Base-by-base conservation (phyloP, 495 filamentous ascomycete genomes). In the Saxophila tyrrhenica region DNA sequence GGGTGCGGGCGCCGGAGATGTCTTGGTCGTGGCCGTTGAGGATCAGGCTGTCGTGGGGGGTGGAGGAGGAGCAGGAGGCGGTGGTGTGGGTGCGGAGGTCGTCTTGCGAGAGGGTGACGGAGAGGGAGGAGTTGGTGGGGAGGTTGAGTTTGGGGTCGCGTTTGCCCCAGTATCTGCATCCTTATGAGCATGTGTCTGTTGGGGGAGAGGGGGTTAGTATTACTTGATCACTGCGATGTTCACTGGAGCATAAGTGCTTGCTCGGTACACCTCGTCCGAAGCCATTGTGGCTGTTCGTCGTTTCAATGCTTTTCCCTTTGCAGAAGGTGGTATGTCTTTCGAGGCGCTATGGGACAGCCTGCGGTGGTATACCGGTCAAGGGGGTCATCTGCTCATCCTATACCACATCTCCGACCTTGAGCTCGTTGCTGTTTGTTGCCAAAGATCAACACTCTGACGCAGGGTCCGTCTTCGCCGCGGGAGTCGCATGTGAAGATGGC, bases 151-250 rank as follows among this genome's bases (percentile, higher is more conserved):
- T 84, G 17, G 85, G 68, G 72, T 97, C 88, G 43, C 92, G 87
- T 72, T 97, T 97, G 57, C 92, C 92, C 92, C 92, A 98, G 76
- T 98, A 98, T 70, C 87, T 94, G 62, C 25, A 39, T 3, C 50
- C 25, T 19, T 24, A 60, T 75, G 59, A 70, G 67, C 22, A 29
- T 41, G 2, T 53, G 48, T 1, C 11, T 41, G 10, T 22, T 49
- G 19, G 41, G 7, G 41, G 19, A 7, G 41, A 44, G 41, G 41
- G 15, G 7, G 41, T 3, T 5, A 44, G 19, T 56, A 75, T 52
- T 75, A 92, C 87, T 99, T 99, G 69, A 99, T 91, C 35, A 99
- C 92, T 52, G 92, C 92, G 65, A 99, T 99, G 75, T 99, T 99
- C 61, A 99, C 92, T 16, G 92, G 92, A 22, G 92, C 92, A 32